Percentiles rank a stretch among this genome's conserved stretches.
These are phyloP conservation scores for Taphrina wiesneri DNA, from an alignment of 1,139 yeast genomes.

Conservation along the genomic window DNA sequence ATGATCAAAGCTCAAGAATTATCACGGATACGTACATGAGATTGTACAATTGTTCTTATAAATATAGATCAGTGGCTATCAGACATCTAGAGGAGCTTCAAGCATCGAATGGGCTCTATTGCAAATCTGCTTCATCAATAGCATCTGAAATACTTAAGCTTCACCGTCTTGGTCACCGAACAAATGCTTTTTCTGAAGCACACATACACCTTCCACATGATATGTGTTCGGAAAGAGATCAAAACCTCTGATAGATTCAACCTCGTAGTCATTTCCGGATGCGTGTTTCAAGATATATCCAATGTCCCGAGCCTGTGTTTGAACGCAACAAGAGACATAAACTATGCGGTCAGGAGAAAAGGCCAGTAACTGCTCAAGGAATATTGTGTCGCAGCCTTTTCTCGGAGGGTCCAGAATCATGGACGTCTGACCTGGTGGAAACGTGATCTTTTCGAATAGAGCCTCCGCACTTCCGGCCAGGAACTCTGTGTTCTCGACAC, in stretches of 20 bases:
- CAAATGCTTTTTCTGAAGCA: slow-evolving; percentile 49
- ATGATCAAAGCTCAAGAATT: no score
- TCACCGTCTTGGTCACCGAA: no score
- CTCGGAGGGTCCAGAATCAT: slow-evolving; percentile 96
- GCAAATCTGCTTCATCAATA: no score
- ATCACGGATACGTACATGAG: no score
- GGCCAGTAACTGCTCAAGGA: slow-evolving; percentile 77
- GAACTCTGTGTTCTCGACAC: slow-evolving; percentile 73
- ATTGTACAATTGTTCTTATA: no score
- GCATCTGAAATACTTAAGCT: no score
- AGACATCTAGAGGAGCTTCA: no score
- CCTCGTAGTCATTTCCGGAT: slow-evolving; percentile 54
- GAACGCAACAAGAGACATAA: slow-evolving; percentile 94
- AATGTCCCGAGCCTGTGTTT: slow-evolving; percentile 92
- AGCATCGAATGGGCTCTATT: no score
- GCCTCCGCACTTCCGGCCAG: slow-evolving; percentile 91
- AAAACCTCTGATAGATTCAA: slow-evolving; percentile 87
- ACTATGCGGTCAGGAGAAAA: slow-evolving; percentile 84
- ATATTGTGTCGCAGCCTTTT: slow-evolving; percentile 90
- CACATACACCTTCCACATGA: slow-evolving; percentile 83
- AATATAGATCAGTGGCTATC: no score
- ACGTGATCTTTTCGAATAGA: slow-evolving; percentile 68
- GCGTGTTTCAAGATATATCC: slow-evolving; percentile 76
- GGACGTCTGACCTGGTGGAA: slow-evolving; percentile 67
- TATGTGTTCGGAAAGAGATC: slow-evolving; percentile 98